These are phyloP conservation scores for Diplodia intermedia DNA, from an alignment of 2,329 filamentous ascomycete species.

Conservation along the genomic window DNA sequence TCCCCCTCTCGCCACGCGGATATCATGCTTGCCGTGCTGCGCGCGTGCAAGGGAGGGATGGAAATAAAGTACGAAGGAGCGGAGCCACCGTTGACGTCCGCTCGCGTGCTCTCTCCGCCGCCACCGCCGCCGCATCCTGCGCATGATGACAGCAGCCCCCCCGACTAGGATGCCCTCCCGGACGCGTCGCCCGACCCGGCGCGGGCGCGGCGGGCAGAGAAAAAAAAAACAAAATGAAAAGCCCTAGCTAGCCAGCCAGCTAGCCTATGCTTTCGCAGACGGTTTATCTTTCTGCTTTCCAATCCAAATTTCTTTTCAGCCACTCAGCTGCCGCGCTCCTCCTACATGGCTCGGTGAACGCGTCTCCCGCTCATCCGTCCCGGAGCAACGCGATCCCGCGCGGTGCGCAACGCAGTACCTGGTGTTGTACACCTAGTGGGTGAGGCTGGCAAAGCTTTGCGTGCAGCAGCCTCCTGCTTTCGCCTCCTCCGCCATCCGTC, in stretches of 20 bases:
- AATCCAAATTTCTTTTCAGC: background rate
- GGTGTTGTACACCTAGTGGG: background rate
- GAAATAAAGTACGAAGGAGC: background rate
- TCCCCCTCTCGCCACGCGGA: background rate
- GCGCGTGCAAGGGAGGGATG: background rate
- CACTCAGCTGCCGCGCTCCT: background rate
- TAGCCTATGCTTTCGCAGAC: background rate
- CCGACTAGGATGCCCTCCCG: background rate
- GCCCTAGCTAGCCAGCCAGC: background rate
- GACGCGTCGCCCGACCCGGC: background rate
- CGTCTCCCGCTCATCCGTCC: background rate
- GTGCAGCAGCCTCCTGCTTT: background rate
- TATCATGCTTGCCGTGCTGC: background rate
- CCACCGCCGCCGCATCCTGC: background rate
- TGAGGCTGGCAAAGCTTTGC: background rate
- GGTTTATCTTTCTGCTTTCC: background rate
- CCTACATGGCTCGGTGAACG: background rate
- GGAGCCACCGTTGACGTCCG: background rate
- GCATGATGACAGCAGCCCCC: background rate
- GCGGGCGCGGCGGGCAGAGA: background rate
- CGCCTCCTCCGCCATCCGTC: background rate
- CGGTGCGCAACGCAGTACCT: background rate
- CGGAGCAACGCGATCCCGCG: slow-evolving; percentile 3
- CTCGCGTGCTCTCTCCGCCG: background rate
- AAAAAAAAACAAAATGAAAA: background rate